Percentiles rank a stretch among this genome's conserved stretches.
These are phyloP conservation scores for Leucaena leucocephala DNA, from an alignment of 306 rosid species.

Conservation along the genomic window DNA sequence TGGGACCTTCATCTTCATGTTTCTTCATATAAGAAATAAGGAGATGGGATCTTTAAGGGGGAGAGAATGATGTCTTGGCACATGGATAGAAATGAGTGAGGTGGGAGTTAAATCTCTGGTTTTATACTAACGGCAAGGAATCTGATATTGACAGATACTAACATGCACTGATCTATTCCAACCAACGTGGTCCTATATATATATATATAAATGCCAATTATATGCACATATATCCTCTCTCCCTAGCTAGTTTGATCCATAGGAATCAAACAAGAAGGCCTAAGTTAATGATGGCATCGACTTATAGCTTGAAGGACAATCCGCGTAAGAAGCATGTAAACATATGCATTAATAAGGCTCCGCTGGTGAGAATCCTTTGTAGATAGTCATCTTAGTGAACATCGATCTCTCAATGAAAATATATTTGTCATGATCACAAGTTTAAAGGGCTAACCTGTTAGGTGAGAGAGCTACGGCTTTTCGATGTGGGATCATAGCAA, in stretches of 20 bases:
- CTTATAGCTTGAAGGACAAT: conserved; percentile 22
- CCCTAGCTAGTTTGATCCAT: conserved; percentile 12
- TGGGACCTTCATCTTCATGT: conserved; percentile 41
- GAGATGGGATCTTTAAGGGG: conserved; percentile 32
- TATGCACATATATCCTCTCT: not conserved
- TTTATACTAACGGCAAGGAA: conserved; percentile 8
- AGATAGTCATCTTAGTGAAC: too few relatives aligned
- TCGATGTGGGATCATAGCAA: too few relatives aligned
- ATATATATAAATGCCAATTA: not conserved
- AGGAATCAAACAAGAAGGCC: conserved; percentile 13
- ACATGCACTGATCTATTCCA: conserved; percentile 17
- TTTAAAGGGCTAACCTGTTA: too few relatives aligned
- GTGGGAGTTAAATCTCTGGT: conserved; percentile 3
- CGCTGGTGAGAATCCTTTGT: too few relatives aligned
- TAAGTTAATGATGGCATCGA: conserved; percentile 21
- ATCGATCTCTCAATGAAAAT: too few relatives aligned
- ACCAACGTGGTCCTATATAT: not conserved
- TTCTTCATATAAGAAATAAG: conserved; percentile 1
- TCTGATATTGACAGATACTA: not conserved
- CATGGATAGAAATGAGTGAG: conserved; percentile 38
- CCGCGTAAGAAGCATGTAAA: not conserved
- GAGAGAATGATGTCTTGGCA: conserved; percentile 45
- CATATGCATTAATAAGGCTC: not conserved
- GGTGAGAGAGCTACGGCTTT: too few relatives aligned
- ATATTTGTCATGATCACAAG: too few relatives aligned